These are phyloP conservation scores for Collybia nuda DNA, from an alignment of 768 basidiomycete genomes.

Conservation along the genomic window DNA sequence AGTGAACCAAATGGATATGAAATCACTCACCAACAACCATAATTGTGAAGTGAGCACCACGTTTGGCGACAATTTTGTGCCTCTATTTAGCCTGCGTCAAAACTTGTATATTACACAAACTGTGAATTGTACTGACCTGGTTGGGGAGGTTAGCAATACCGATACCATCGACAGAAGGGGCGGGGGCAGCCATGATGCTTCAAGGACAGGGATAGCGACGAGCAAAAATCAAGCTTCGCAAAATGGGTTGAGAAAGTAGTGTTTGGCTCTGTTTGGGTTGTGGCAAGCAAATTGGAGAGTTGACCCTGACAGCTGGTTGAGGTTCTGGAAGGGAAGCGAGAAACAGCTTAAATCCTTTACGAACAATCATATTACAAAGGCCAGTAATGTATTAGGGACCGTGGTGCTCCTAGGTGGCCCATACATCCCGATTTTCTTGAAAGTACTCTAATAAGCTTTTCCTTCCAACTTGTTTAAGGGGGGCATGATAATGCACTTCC, in stretches of 20 bases:
- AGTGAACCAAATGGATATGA: not conserved
- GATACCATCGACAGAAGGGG: constrained; percentile 70
- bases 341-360: no score
- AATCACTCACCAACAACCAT: constrained; percentile 91
- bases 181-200: constrained; percentile 39
- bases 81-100: constrained; percentile 54
- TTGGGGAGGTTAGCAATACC: constrained; percentile 97
- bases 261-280: no score
- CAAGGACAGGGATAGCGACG: not conserved
- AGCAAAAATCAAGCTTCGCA: no score
- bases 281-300: no score
- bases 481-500: not conserved
- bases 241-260: no score
- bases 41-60: constrained; percentile 95
- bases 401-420: no score
- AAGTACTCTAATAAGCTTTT: not conserved
- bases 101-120: constrained; percentile 7
- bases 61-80: constrained; percentile 99
- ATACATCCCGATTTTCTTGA: not conserved
- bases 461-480: not conserved
- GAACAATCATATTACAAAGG: no score
- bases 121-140: constrained; percentile 60
- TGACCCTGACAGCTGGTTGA: no score
- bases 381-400: not conserved
- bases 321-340: not conserved